Evolutionary conservation across 148 eudicot species (phyloP).

Genomic region (Rhododendron simsii): DNA sequence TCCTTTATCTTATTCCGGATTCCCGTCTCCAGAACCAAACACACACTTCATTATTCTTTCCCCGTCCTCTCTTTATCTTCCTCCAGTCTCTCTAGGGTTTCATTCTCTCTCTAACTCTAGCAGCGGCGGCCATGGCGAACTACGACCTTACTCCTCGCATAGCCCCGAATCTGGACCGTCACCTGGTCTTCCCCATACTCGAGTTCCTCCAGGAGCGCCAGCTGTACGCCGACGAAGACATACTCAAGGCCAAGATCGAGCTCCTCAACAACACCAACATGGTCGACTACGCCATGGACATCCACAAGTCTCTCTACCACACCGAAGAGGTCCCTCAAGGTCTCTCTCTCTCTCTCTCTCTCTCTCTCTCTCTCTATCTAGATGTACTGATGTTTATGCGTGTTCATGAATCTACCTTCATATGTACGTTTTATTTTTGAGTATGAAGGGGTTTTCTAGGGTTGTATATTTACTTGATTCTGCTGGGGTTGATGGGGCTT

Average conservation of each 20-base stretch:
- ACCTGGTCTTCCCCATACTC: slow-evolving; percentile 74
- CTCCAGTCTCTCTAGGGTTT: neutral
- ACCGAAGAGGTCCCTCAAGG: slow-evolving; percentile 94
- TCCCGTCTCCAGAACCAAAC: no score
- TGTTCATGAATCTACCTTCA: neutral
- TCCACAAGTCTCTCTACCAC: slow-evolving; percentile 82
- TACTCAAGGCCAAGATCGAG: slow-evolving; percentile 74
- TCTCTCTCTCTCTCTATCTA: slow-evolving; percentile 9
- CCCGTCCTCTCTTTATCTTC: neutral
- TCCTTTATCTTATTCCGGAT: no score
- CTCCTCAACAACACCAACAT: slow-evolving; percentile 86
- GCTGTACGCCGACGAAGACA: slow-evolving; percentile 56
- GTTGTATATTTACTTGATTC: neutral
- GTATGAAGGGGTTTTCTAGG: neutral
- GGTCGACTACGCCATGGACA: slow-evolving; percentile 99
- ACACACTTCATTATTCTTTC: no score
- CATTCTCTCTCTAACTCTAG: neutral
- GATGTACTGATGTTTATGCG: neutral
- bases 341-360: slow-evolving; percentile 14
- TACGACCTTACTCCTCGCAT: slow-evolving; percentile 74
- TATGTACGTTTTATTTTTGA: neutral
- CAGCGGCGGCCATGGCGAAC: slow-evolving; percentile 47
- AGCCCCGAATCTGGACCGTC: slow-evolving; percentile 78
- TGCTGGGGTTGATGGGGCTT: neutral
- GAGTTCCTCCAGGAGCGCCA: slow-evolving; percentile 81